Evolutionary conservation across 345 rosid species (phyloP).

Genomic region (Xanthoceras sorbifolium): DNA sequence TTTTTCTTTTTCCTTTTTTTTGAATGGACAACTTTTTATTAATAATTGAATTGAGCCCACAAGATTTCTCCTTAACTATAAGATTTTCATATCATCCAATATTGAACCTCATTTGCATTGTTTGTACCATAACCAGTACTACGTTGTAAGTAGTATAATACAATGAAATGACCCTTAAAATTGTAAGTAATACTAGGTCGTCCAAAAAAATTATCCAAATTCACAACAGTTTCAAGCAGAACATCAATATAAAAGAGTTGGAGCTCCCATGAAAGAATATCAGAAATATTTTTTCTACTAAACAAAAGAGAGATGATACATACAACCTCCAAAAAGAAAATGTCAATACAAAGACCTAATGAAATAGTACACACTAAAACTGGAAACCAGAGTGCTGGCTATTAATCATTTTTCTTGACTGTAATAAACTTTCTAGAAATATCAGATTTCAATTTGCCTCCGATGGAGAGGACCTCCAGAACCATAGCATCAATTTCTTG

Average conservation of each 20-base stretch:
- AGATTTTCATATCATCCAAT: too few relatives aligned
- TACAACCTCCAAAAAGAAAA: neutral
- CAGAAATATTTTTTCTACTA: neutral
- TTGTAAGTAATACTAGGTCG: too few relatives aligned
- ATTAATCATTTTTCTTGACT: constrained; percentile 51
- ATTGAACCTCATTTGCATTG: too few relatives aligned
- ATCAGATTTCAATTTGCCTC: constrained; percentile 50
- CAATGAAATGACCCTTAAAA: too few relatives aligned
- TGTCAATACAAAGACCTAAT: neutral
- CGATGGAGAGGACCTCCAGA: constrained; percentile 40
- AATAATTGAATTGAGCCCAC: too few relatives aligned
- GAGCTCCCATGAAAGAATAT: neutral
- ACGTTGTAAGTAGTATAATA: too few relatives aligned
- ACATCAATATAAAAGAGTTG: neutral
- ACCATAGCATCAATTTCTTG: constrained; percentile 58
- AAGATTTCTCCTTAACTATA: neutral
- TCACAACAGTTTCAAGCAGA: neutral
- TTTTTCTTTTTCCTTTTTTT: too few relatives aligned
- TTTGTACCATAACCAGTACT: too few relatives aligned
- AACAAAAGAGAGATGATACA: constrained; percentile 3
- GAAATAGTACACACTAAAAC: neutral
- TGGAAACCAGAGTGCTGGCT: neutral
- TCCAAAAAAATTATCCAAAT: too few relatives aligned
- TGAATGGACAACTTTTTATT: too few relatives aligned
- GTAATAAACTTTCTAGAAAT: constrained; percentile 38